Conservation (phyloP, 305 asterid genomes). For the Fraxinus paxiana region DNA sequence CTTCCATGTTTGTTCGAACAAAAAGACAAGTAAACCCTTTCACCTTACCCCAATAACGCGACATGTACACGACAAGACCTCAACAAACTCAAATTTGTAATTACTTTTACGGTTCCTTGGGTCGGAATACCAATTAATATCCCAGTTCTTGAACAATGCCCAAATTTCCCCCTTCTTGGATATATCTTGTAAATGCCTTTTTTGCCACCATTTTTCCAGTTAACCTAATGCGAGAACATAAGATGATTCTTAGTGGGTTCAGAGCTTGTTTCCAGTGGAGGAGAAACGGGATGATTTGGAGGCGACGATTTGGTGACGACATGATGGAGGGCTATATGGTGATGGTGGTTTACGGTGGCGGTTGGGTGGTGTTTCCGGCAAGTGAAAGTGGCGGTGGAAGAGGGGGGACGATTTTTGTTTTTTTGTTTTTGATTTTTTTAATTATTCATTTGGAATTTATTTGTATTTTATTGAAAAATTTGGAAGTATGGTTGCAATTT, state of each 20-base stretch:
- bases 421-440: too few relatives aligned
- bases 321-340: too few relatives aligned
- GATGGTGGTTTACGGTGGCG: too few relatives aligned
- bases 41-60: background rate
- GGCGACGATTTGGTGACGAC: too few relatives aligned
- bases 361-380: too few relatives aligned
- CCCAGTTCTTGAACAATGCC: constrained; percentile 11
- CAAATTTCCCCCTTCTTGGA: constrained; percentile 7
- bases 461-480: too few relatives aligned
- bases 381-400: too few relatives aligned
- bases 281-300: too few relatives aligned
- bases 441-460: too few relatives aligned
- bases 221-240: constrained; percentile 3
- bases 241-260: background rate
- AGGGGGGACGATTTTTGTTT: too few relatives aligned
- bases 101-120: background rate
- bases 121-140: background rate
- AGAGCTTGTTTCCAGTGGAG: background rate
- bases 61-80: constrained; percentile 5
- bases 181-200: background rate
- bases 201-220: background rate
- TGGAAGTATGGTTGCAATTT: too few relatives aligned
- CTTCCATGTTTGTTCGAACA: background rate
- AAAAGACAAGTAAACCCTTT: background rate
- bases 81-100: background rate